phyloP scores from a whole-genome alignment of 75 land plant genomes.

The Pinus tabuliformis region DNA sequence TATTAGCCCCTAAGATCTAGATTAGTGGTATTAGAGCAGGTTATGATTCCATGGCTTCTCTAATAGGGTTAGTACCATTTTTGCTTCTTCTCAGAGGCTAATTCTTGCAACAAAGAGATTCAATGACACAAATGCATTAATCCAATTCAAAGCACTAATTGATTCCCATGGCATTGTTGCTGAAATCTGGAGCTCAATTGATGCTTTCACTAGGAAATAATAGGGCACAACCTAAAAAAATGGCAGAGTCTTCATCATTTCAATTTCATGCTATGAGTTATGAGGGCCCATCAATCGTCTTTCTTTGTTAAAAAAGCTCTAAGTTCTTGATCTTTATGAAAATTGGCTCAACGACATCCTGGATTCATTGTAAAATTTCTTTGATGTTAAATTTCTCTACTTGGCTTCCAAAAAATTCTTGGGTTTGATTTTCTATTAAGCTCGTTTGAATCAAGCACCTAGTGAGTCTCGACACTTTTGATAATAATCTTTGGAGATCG shows the following conservation, averaged over 20 bases:
- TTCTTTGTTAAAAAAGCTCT: constrained; percentile 50
- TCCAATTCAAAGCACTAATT: constrained; percentile 42
- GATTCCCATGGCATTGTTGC: constrained; percentile 53
- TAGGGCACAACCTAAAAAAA: constrained; percentile 46
- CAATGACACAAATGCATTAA: constrained; percentile 51
- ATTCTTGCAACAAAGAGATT: background rate
- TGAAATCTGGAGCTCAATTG: constrained; percentile 44
- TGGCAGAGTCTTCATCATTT: constrained; percentile 38
- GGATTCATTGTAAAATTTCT: constrained; percentile 31
- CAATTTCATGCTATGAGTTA: constrained; percentile 48
- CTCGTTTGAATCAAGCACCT: constrained; percentile 35
- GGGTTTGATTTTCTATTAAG: constrained; percentile 55
- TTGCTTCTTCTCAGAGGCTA: background rate
- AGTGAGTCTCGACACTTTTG: constrained; percentile 50
- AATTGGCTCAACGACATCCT: constrained; percentile 66
- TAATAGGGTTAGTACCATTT: no score
- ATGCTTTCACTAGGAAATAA: constrained; percentile 54
- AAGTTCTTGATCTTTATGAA: constrained; percentile 53
- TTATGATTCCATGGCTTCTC: no score
- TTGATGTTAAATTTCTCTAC: constrained; percentile 55
- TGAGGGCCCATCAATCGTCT: constrained; percentile 52
- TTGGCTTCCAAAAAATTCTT: constrained; percentile 63
- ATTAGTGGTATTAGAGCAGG: no score
- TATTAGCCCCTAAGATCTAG: no score
- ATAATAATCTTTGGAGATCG: constrained; percentile 49